Percentiles rank a stretch among this genome's conserved stretches.
Evolutionary conservation across 2,329 filamentous ascomycete species (phyloP).

Genomic region (Fusarium sp.): DNA sequence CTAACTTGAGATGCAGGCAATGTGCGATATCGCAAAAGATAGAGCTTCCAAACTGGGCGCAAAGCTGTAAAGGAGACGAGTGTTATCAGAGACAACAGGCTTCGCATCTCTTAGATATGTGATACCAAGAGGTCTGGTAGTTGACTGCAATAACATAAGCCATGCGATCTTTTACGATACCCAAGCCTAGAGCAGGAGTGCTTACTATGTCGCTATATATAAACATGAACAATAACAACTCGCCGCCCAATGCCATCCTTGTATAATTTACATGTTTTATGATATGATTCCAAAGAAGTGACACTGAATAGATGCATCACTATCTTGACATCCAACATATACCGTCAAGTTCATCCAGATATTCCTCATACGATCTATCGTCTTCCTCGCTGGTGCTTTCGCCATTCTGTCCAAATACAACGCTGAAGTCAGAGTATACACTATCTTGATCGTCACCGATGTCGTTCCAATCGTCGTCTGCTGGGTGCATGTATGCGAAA

Average conservation of each 20-base stretch:
- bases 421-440: constrained; percentile 67
- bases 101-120: constrained; percentile 2
- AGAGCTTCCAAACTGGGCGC: constrained; percentile 62
- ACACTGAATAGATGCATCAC: not conserved
- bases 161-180: constrained; percentile 2
- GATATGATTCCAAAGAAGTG: constrained; percentile 7
- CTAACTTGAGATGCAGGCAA: constrained; percentile 66
- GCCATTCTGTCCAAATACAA: constrained; percentile 59
- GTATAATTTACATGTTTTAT: constrained; percentile 30
- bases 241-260: constrained; percentile 17
- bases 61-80: constrained; percentile 5
- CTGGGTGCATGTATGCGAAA: constrained; percentile 61
- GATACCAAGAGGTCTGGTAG: not conserved
- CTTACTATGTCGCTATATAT: constrained; percentile 15
- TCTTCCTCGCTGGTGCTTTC: constrained; percentile 46
- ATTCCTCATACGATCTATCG: constrained; percentile 64
- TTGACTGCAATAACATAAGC: not conserved
- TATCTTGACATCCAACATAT: constrained; percentile 59
- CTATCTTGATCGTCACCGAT: constrained; percentile 58
- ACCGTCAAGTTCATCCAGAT: constrained; percentile 67
- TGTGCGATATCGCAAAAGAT: constrained; percentile 91
- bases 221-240: constrained; percentile 15
- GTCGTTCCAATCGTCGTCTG: constrained; percentile 59
- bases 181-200: constrained; percentile 1
- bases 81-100: constrained; percentile 1